Base-by-base conservation (phyloP, 1,139 yeast genomes). In the Lodderomyces elongisporus region DNA sequence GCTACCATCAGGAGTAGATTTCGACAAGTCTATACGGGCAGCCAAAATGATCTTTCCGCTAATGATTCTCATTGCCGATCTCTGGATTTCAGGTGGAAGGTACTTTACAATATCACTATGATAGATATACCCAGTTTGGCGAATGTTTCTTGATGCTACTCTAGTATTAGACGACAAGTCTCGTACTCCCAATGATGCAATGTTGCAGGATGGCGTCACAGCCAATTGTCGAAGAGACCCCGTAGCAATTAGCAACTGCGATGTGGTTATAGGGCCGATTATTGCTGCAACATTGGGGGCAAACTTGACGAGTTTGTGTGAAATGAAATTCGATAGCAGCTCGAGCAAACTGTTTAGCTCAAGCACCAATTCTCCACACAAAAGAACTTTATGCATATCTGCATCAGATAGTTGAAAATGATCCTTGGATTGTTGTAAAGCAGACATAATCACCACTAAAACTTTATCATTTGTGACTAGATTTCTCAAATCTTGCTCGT, bases 241-340 rank as follows among this genome's bases (percentile, higher is more conserved):
- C 0, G 77, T 63, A 15, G 75, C 69, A 1, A 87, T 74, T 28
- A 91, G 58, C 9, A 91, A 57, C 47, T 83, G 88, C 0, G 95
- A 81, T 0, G 95, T 77, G 0, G 85, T 74, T 3, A 74, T 64
- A 0, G 94, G 65, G 0, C 95, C 95, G 3, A 91, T 66, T 6
- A 91, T 62, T 1, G 77, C 77, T 2, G 85, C 67, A 2, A 85
- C 59, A 52, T 91, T 93, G 1, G 98, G 98, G 0, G 96, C 94
- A 49, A 82, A 67, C 12, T 54, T 51, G 4, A 71, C 58, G 23
- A 85, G 65, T 44, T 78, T 70, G 1, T 66, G 53, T 0, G 89
- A 67, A 13, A 87, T 77, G 45, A 73, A 82, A 1, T 52, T 42
- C 0, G 79, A 67, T 10, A 87, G 65, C 22, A 58, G 53, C 2